Conservation (phyloP, 306 rosid genomes). For the Ceratonia siliqua region DNA sequence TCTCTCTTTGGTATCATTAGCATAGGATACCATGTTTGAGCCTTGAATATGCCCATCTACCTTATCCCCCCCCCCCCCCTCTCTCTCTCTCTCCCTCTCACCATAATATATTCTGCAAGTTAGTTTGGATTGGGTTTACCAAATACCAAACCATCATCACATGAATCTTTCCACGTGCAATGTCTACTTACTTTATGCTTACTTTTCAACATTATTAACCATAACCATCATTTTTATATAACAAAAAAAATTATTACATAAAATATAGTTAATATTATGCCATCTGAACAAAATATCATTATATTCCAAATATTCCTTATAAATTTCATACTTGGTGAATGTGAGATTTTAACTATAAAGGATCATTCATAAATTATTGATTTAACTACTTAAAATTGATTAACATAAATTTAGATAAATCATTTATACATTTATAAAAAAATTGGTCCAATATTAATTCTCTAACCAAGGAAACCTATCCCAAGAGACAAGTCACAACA, state of each 20-base stretch:
- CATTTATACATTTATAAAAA: too few species aligned
- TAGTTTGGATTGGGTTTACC: constrained; percentile 48
- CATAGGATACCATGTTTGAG: constrained; percentile 72
- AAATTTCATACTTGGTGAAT: too few species aligned
- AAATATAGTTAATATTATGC: too few species aligned
- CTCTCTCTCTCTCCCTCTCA: constrained; percentile 2
- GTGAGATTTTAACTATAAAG: too few species aligned
- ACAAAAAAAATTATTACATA: not conserved
- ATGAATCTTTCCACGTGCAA: constrained; percentile 58
- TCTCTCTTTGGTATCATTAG: constrained; percentile 23
- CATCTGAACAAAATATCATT: too few species aligned
- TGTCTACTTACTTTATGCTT: constrained; percentile 33
- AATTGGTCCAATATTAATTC: too few species aligned
- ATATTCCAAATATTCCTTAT: too few species aligned
- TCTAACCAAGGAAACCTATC: too few species aligned
- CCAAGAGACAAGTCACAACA: not conserved
- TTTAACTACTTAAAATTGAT: too few species aligned
- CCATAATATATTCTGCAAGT: constrained; percentile 1
- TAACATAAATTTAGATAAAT: too few species aligned
- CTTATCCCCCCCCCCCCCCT: too few species aligned
- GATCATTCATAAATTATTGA: too few species aligned
- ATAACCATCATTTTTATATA: not conserved
- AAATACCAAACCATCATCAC: constrained; percentile 39
- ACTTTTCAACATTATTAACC: constrained; percentile 37
- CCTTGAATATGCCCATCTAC: constrained; percentile 54